Evolutionary conservation across 2,329 filamentous ascomycete genomes (phyloP), one percentile per base, ranked within the genome.

Genomic region (Colletotrichum sp.): DNA sequence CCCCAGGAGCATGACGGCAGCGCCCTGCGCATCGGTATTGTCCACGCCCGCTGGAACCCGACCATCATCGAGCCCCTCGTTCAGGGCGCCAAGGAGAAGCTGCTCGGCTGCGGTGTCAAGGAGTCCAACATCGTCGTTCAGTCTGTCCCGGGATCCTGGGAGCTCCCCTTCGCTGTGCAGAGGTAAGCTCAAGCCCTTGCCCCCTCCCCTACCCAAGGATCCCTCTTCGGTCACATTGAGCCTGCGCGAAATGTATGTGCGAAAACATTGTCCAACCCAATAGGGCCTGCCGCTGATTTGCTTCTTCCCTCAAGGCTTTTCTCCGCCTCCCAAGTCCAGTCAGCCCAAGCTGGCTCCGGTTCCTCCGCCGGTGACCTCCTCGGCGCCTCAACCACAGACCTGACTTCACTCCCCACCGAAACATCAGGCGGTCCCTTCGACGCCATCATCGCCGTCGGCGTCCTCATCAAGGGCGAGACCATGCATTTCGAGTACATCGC

Each of bases 401-500:
- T 96, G 36, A 88, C 90, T 32, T 86, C 90, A 16, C 83, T 87
- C 78, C 77, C 88, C 24, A 81, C 86, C 4, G 79, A 86, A 4
- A 83, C 85, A n/a, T 81, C 88, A 77, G 86, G 90, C 74, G 87
- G 89, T 72, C 92, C 95, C 24, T 99, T 99, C 82, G 96, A 99
- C 83, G 97, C 97, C 78, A 93, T 99, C 78, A 96, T 99, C 79
- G 96, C 97, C 69, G 95, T 99, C 80, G 97, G 97, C 72, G 96
- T 98, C 72, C 92, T 99, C 77, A 98, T 99, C 88, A 99, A 99
- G 89, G 97, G 97, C 84, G 95, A 98, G 87, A 99, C 97, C 8
- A 98, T 98, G 96, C 97, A 99, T 87, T 99, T 99, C 82, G 97
- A 99, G 87, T 99, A 99, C 88, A 99, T 99, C 81, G 91, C 96